Conservation (phyloP, 2,329 filamentous ascomycete genomes). For the Blastomyces gilchristii region DNA sequence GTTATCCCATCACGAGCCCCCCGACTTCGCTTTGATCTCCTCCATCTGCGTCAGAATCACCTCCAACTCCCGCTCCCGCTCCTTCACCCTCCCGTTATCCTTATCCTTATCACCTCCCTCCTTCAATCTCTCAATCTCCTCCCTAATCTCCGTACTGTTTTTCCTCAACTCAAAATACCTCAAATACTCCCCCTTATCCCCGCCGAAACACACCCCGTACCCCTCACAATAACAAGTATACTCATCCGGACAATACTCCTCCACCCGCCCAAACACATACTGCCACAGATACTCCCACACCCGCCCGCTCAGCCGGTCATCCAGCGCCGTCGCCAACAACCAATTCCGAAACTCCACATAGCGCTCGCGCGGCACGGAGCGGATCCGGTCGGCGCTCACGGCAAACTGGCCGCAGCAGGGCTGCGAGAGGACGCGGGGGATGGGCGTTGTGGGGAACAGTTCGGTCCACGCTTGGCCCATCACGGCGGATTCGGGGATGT, state of each 20-base stretch:
- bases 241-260: constrained; percentile 38
- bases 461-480: constrained; percentile 38
- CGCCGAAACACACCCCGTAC: constrained; percentile 50
- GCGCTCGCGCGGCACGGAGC: constrained; percentile 40
- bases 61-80: background rate
- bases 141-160: constrained; percentile 16
- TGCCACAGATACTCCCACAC: constrained; percentile 57
- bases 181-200: background rate
- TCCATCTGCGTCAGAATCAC: background rate
- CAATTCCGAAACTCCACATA: constrained; percentile 51
- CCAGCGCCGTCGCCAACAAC: constrained; percentile 46
- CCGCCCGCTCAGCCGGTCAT: constrained; percentile 46
- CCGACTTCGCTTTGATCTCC: background rate
- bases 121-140: constrained; percentile 35
- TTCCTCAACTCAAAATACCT: background rate
- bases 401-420: constrained; percentile 57
- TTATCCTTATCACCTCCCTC: background rate
- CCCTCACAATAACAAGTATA: constrained; percentile 54
- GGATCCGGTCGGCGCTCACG: constrained; percentile 47
- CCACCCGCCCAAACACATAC: constrained; percentile 46
- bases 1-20: background rate
- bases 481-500: constrained; percentile 39
- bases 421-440: constrained; percentile 44
- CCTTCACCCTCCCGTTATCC: background rate
- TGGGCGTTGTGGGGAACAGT: constrained; percentile 36